Base-by-base conservation (phyloP, 1,139 yeast species). In the Meyerozyma guilliermondii region DNA sequence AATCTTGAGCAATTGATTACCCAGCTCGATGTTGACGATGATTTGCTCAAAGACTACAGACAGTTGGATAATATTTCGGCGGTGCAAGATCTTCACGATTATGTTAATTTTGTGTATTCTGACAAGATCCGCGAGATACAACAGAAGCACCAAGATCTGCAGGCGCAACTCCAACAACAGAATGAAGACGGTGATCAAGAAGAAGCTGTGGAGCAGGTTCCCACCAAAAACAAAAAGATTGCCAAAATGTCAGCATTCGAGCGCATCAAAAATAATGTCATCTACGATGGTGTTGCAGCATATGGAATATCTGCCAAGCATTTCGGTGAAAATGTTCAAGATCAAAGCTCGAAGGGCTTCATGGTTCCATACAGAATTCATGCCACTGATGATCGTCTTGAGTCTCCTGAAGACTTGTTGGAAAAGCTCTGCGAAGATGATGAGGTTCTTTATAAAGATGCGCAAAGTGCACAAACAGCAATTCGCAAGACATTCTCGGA, bases 11-110 rank as follows among this genome's bases (percentile, higher is more conserved):
- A 74, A 42, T 67, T 87, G 43, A 80, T 80, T 46, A 71, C 75
- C 18, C 67, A 78, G 14, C 65, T 89, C 47, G 69, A 69, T 20
- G 60, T 77, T 17, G 74, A 74, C 38, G 96, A 88, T 59, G 72
- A 77, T 37, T 59, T 71, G 44, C 67, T 81, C 16, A 78, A 78
- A 47, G 85, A 80, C 44, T 71, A 83, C 39, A 68, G 62, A 22
- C 63, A 71, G n/a, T 80, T 87, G 36, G 78, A 75, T 41, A 71
- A 83, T 3, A 78, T 87, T 65, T 85, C 87, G 3, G 95, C 88
- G 45, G 76, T 86, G 43, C 98, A 91, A 62, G 99, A 92, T 65
- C 68, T 89, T 38, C 81, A 83, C 57, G 96, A 91, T 50, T 91
- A 85, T 59, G 62, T 92, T 43, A 85, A 83, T 54, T 94, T 91